Evolutionary conservation across 768 basidiomycete genomes (phyloP).

Genomic region (Lactifluus subvellereus): DNA sequence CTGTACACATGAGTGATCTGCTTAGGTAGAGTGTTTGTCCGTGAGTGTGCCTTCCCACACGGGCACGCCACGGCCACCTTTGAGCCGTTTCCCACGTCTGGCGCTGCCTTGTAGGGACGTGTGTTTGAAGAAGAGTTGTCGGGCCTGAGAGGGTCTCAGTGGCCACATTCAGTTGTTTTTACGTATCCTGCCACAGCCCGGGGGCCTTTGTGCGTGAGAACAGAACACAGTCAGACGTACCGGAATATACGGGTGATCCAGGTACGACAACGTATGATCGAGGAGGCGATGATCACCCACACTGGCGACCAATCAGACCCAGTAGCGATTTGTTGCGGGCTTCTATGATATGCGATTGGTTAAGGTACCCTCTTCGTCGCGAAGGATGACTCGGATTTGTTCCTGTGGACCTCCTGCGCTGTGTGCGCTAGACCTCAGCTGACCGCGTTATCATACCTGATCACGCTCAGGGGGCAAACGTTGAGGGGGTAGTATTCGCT

Average conservation of each 20-base stretch:
- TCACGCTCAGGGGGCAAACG: not conserved
- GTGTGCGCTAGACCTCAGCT: not conserved
- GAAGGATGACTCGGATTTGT: not conserved
- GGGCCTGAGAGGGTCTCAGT: not conserved
- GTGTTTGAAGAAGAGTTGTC: no score
- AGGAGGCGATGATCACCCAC: not conserved
- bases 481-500: not conserved
- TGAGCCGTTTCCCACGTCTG: no score
- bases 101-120: not conserved
- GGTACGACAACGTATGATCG: not conserved
- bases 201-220: not conserved
- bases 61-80: not conserved
- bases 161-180: not conserved
- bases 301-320: not conserved
- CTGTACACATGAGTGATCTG: no score
- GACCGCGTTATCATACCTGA: not conserved
- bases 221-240: not conserved
- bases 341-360: no score
- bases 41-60: not conserved
- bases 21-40: not conserved
- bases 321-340: not conserved
- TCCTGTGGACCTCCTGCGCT: slow-evolving; percentile 6
- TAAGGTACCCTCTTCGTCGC: not conserved
- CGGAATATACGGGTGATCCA: not conserved
- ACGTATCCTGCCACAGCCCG: not conserved